These are phyloP conservation scores for Pseudozyma sp. DNA, from an alignment of 1,284 basidiomycete species.

Conservation along the genomic window DNA sequence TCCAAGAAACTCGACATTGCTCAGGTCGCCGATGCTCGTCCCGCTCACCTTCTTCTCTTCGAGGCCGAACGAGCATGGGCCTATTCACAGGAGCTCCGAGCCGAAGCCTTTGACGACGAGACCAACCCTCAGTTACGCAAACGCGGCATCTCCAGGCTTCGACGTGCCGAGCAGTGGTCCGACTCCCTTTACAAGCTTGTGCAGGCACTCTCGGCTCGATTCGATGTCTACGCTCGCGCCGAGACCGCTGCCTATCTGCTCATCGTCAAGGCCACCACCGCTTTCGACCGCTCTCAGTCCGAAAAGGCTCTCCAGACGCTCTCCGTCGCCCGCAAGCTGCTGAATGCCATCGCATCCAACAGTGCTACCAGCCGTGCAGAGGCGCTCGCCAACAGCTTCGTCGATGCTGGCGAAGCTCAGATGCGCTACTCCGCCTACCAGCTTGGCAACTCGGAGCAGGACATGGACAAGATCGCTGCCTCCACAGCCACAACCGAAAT, in stretches of 20 bases:
- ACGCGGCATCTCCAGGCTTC: slow-evolving; percentile 82
- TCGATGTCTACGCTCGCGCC: slow-evolving; percentile 53
- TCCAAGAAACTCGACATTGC: slow-evolving; percentile 53
- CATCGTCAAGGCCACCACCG: slow-evolving; percentile 72
- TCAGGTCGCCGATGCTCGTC: slow-evolving; percentile 51
- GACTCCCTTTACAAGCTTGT: slow-evolving; percentile 81
- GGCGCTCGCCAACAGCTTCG: slow-evolving; percentile 84
- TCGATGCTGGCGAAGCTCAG: slow-evolving; percentile 88
- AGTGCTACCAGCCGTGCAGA: slow-evolving; percentile 87
- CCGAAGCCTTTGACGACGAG: slow-evolving; percentile 73
- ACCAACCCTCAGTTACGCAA: slow-evolving; percentile 76
- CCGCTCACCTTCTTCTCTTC: slow-evolving; percentile 78
- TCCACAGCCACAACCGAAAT: slow-evolving; percentile 73
- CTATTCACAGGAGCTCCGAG: slow-evolving; percentile 82
- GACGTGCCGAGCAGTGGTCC: slow-evolving; percentile 85
- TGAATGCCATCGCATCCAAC: slow-evolving; percentile 78
- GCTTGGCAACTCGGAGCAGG: slow-evolving; percentile 75
- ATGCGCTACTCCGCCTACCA: slow-evolving; percentile 93
- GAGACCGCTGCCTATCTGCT: slow-evolving; percentile 74
- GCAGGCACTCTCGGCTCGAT: slow-evolving; percentile 72
- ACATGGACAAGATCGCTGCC: slow-evolving; percentile 84
- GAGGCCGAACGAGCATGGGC: slow-evolving; percentile 93
- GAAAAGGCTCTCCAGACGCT: slow-evolving; percentile 83
- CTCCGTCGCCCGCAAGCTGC: slow-evolving; percentile 80
- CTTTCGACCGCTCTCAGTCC: slow-evolving; percentile 73